These are phyloP conservation scores for Yamagishiella unicocca DNA, from an alignment of 139 green algal species.

Conservation along the genomic window DNA sequence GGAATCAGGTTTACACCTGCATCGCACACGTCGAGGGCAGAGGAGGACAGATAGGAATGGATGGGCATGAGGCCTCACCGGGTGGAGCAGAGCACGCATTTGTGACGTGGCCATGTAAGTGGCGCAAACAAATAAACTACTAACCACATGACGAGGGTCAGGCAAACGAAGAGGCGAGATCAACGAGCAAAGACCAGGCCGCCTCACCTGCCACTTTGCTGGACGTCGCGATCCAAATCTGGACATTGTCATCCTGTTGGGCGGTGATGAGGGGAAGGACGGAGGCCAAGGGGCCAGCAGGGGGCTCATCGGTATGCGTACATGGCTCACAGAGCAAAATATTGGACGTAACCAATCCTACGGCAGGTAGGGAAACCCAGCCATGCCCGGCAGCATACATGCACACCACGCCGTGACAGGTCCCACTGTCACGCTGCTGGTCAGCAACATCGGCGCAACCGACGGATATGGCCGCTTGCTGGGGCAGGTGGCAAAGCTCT, in stretches of 20 bases:
- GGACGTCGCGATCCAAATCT: constrained; percentile 2
- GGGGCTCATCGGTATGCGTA: neutral
- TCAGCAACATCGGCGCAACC: no score
- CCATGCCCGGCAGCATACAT: no score
- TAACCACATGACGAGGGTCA: no score
- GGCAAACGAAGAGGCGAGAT: neutral
- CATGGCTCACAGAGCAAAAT: neutral
- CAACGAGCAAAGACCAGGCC: neutral
- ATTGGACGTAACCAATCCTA: neutral
- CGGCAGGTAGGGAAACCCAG: neutral
- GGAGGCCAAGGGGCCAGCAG: neutral
- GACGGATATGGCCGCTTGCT: no score
- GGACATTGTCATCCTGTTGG: neutral
- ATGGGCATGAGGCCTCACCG: neutral
- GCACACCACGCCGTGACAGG: neutral
- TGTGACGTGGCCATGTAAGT: no score
- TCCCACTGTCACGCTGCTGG: no score
- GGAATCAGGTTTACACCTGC: constrained; percentile 16
- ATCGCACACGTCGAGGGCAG: no score
- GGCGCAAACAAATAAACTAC: no score
- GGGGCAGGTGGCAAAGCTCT: no score
- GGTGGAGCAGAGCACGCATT: neutral
- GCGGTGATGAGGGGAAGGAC: neutral
- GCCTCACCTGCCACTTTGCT: constrained; percentile 16
- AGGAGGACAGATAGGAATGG: neutral